phyloP scores from a whole-genome alignment of 352 stramenopile genomes.

The Pythium apleroticum region DNA sequence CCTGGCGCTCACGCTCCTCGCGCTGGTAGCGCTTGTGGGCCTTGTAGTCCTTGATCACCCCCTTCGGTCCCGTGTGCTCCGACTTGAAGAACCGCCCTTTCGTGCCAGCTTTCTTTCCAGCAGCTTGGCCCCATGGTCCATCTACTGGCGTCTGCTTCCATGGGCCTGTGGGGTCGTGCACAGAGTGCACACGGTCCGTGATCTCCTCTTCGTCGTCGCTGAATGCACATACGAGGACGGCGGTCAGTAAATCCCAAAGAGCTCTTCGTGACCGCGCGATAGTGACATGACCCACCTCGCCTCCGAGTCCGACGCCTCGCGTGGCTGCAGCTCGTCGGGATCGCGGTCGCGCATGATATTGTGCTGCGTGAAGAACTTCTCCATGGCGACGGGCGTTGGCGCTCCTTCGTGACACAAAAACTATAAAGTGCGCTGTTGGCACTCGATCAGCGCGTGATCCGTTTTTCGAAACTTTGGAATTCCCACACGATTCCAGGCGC shows the following conservation, averaged over 20 bases:
- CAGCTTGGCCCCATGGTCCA: constrained; percentile 51
- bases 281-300: constrained; percentile 45
- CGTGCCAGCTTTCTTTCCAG: constrained; percentile 21
- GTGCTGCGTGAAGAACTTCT: constrained; percentile 82
- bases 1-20: constrained; percentile 47
- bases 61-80: constrained; percentile 75
- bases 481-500: background rate
- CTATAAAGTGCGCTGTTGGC: background rate
- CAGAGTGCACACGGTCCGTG: constrained; percentile 62
- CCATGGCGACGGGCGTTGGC: constrained; percentile 35
- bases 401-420: background rate
- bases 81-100: constrained; percentile 55
- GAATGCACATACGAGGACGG: constrained; percentile 1
- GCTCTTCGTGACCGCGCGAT: constrained; percentile 10
- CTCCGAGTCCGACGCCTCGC: constrained; percentile 71
- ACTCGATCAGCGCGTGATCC: background rate
- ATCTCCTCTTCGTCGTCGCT: constrained; percentile 56
- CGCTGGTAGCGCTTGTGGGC: constrained; percentile 61
- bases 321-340: constrained; percentile 49
- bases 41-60: constrained; percentile 83
- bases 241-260: constrained; percentile 5
- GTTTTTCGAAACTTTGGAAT: constrained; percentile 1
- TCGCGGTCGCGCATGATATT: constrained; percentile 75
- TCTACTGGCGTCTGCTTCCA: constrained; percentile 59
- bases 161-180: constrained; percentile 65